phyloP scores from a whole-genome alignment of 306 rosid genomes.

The Rubus parviflorus region DNA sequence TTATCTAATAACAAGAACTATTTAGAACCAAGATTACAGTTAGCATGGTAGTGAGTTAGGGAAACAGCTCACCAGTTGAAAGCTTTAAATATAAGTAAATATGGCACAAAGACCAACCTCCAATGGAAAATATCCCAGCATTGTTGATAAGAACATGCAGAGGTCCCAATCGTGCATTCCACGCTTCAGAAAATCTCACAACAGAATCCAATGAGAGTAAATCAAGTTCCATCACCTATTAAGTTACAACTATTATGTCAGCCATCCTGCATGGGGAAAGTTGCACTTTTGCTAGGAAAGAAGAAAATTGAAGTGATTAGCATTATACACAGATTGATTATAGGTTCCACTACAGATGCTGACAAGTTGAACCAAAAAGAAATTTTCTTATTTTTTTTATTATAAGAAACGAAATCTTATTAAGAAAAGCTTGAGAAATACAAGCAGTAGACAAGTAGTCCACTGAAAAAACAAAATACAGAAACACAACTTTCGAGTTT shows the following conservation, averaged over 20 bases:
- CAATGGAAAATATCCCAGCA: slow-evolving; percentile 90
- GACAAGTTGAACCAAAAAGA: not conserved
- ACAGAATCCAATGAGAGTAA: slow-evolving; percentile 94
- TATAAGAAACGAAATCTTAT: no score
- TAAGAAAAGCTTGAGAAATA: no score
- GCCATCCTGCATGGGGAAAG: not conserved
- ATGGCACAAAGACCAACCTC: slow-evolving; percentile 54
- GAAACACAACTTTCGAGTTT: no score
- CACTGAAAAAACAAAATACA: no score
- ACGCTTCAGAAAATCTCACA: slow-evolving; percentile 66
- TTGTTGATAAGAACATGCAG: slow-evolving; percentile 90
- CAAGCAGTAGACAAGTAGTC: no score
- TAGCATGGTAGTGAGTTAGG: not conserved
- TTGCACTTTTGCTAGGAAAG: not conserved
- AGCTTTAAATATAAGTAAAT: not conserved
- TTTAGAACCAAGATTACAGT: not conserved
- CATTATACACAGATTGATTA: not conserved
- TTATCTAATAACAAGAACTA: not conserved
- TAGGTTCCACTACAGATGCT: not conserved
- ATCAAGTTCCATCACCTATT: slow-evolving; percentile 86
- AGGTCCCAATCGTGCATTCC: slow-evolving; percentile 84
- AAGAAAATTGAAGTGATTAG: not conserved
- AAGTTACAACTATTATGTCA: slow-evolving; percentile 28
- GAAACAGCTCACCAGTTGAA: slow-evolving; percentile 10
- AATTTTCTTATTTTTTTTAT: not conserved